phyloP scores from a whole-genome alignment of 805 yeast species.

The Candida ipomoeae region DNA sequence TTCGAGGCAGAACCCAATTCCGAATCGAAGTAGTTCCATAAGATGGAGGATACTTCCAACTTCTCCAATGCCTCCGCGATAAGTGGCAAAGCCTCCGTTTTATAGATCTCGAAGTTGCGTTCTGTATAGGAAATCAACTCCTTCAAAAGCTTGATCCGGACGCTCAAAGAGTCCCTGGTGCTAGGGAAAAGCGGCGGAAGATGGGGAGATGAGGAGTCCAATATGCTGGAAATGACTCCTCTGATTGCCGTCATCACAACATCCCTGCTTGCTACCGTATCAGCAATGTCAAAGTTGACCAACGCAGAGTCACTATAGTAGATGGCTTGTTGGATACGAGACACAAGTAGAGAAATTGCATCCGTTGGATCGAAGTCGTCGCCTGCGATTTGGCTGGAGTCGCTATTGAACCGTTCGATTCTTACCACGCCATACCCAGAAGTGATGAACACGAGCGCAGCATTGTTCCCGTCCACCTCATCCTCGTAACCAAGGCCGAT shows the following conservation, averaged over 20 bases:
- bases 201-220: constrained; percentile 52
- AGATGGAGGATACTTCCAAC: constrained; percentile 41
- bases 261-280: constrained; percentile 20
- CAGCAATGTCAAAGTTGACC: constrained; percentile 46
- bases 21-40: constrained; percentile 31
- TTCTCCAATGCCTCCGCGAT: constrained; percentile 32
- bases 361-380: constrained; percentile 20
- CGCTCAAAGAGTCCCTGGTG: constrained; percentile 45
- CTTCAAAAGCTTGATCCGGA: constrained; percentile 44
- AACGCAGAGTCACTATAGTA: constrained; percentile 52
- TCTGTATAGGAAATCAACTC: constrained; percentile 44
- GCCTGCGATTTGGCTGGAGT: constrained; percentile 8
- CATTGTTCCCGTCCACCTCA: constrained; percentile 29
- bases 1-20: constrained; percentile 10
- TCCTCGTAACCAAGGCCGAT: constrained; percentile 59
- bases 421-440: constrained; percentile 58
- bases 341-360: constrained; percentile 45
- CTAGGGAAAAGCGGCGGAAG: constrained; percentile 52
- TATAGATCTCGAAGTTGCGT: constrained; percentile 41
- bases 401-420: constrained; percentile 44
- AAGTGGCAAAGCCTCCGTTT: constrained; percentile 34
- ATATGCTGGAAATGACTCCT: constrained; percentile 51
- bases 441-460: constrained; percentile 47
- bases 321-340: constrained; percentile 82
- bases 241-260: constrained; percentile 36